phyloP scores from a whole-genome alignment of 2,329 filamentous ascomycete species.

The Sclerotinia trifoliorum region DNA sequence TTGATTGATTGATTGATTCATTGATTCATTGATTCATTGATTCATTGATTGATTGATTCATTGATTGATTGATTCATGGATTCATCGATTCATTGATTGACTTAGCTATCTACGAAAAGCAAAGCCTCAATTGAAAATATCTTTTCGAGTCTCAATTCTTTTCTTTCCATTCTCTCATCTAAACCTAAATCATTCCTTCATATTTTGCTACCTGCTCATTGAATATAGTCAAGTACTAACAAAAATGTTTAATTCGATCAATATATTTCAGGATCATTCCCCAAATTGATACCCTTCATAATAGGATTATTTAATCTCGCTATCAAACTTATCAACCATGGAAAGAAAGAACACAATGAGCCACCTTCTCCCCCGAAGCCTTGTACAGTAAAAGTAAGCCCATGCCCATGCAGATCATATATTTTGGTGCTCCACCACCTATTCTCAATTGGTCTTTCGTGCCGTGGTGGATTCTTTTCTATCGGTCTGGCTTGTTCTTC shows the following conservation, averaged over 20 bases:
- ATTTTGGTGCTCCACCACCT: not conserved
- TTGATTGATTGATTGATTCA: no score
- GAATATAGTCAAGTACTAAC: not conserved
- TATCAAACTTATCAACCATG: not conserved
- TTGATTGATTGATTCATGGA: no score
- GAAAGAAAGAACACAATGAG: not conserved
- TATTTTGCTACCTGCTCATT: not conserved
- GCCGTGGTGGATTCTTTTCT: not conserved
- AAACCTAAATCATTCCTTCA: not conserved
- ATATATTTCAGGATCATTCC: conserved; percentile 17
- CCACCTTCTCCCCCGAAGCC: not conserved
- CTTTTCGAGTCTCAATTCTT: not conserved
- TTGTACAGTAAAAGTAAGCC: not conserved
- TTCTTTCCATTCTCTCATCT: not conserved
- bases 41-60: no score
- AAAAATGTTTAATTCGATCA: conserved; percentile 14
- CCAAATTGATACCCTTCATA: not conserved
- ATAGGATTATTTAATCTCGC: conserved; percentile 15
- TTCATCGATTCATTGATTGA: no score
- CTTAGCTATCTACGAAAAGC: not conserved
- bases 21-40: no score
- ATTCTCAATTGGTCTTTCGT: not conserved
- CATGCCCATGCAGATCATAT: conserved; percentile 4
- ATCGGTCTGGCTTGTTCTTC: conserved; percentile 12
- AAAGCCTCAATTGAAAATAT: not conserved